Base-by-base conservation (phyloP, 164 flowering plant genomes). In the Stephania yunnanensis region DNA sequence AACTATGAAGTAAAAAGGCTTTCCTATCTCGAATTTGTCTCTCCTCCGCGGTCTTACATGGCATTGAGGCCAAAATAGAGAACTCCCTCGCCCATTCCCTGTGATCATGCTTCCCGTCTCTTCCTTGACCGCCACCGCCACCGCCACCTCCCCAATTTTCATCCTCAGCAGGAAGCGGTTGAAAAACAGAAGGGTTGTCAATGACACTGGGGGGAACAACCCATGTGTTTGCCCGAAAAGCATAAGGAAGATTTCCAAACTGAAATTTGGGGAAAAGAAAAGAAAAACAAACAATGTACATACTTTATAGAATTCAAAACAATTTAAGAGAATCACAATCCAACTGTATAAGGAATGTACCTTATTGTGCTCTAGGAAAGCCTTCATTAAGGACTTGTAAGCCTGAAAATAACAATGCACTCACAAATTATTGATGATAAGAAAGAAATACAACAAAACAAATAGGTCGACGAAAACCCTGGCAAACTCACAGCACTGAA, bases 241-340 rank as follows among this genome's bases (percentile, higher is more conserved):
- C 96, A 73, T 94, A 94, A 52, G 97, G 98, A 79, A 94, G 93
- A 77, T 94, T 94, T 30, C 96, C 98, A 87, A 94, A 94, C 98
- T 94, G 90, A 80, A 84, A 86, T 6, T 30, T 50, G 13, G 15
- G 4, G 15, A 50, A 50, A 64, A 31, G 46, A 10, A 58, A 72
- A 50, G 6, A 46, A 10, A 58, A 72, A 50, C 5, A 46, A 73
- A 70, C 36, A 9, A 11, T 22, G 46, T 36, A 36, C 42, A 36
- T 36, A 36, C 42, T 36, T 36, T 36, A 36, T 36, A 36, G 42
- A 36, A n/a, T 31, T 46, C 36, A 19, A 31, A 55, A 52, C 42
- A 55, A 29, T 19, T 70, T 46, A 46, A 25, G 17, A 65, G 48
- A 9, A 64, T 12, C n/a, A 44, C 44, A 64, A 70, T 3, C 13